Base-by-base conservation (phyloP, 1,284 basidiomycete species). In the Melampsora occidentalis region DNA sequence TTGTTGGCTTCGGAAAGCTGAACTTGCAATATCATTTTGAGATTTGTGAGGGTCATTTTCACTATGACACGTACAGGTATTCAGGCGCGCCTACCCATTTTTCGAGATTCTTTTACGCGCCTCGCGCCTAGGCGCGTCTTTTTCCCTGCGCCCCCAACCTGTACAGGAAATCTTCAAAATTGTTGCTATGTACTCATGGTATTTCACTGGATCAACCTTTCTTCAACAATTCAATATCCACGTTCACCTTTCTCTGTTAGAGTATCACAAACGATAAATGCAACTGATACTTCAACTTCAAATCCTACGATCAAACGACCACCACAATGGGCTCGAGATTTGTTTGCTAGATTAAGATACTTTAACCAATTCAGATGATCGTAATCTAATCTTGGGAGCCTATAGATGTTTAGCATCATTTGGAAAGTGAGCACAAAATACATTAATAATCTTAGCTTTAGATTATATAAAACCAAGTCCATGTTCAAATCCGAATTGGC, bases 151-250 rank as follows among this genome's bases (percentile, higher is more conserved):
- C n/a, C n/a, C n/a, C n/a, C n/a, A n/a, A n/a, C n/a, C n/a, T n/a
- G n/a, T n/a, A n/a, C n/a, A n/a, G n/a, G 90, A 89, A 72, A 88
- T 88, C 80, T 85, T 93, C 76, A 90, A 90, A 81, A 90, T 90
- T 46, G 51, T 66, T 14, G n/a, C 63, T n/a, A n/a, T n/a, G n/a
- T 33, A 22, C 64, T 42, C 71, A 67, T 16, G 42, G 42, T 22
- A 42, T 67, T 25, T 62, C 48, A 22, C 71, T 72, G 25, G 61
- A 64, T 49, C 71, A 49, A 28, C 42, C 46, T 46, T 4, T 67
- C 25, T 20, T 35, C 62, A 20, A 46, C 33, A 10, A 73, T 49
- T 51, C 48, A 39, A 22, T 31, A 42, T n/a, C 53, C 6, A 4
- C 25, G 9, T 5, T 28, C n/a, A 10, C 2, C 28, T 42, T 51